Evolutionary conservation across 2,329 filamentous ascomycete species (phyloP).

Genomic region (Pyricularia grisea): DNA sequence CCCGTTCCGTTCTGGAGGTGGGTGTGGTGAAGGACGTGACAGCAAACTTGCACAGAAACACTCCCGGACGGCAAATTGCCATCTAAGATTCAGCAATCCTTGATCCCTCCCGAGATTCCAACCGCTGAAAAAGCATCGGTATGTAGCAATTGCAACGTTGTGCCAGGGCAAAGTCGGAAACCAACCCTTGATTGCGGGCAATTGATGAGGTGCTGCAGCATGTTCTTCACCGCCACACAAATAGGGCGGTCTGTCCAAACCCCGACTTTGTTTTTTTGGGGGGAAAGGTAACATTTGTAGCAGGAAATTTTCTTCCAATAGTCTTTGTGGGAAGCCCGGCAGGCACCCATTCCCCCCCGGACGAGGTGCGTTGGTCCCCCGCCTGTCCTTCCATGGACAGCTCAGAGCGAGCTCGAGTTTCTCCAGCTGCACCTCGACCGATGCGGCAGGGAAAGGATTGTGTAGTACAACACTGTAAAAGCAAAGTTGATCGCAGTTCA

Average conservation of each 20-base stretch:
- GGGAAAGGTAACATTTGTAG: background rate
- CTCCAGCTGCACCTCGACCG: background rate
- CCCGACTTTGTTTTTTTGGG: background rate
- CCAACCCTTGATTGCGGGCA: background rate
- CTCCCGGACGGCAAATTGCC: background rate
- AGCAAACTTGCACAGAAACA: background rate
- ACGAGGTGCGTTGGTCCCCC: background rate
- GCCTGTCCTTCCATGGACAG: background rate
- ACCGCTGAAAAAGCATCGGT: background rate
- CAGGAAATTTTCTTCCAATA: background rate
- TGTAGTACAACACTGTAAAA: background rate
- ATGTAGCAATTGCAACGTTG: background rate
- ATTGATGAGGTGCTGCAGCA: background rate
- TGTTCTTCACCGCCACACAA: background rate
- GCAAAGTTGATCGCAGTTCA: background rate
- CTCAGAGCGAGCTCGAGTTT: background rate
- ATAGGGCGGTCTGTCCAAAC: background rate
- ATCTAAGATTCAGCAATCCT: background rate
- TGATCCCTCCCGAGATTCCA: background rate
- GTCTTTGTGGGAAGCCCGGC: background rate
- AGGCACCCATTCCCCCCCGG: background rate
- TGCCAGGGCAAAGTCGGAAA: background rate
- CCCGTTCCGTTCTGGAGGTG: background rate
- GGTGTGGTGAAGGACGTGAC: background rate
- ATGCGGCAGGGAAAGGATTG: background rate